phyloP scores from a whole-genome alignment of 805 yeast species.

The Wickerhamiella bombiphila region DNA sequence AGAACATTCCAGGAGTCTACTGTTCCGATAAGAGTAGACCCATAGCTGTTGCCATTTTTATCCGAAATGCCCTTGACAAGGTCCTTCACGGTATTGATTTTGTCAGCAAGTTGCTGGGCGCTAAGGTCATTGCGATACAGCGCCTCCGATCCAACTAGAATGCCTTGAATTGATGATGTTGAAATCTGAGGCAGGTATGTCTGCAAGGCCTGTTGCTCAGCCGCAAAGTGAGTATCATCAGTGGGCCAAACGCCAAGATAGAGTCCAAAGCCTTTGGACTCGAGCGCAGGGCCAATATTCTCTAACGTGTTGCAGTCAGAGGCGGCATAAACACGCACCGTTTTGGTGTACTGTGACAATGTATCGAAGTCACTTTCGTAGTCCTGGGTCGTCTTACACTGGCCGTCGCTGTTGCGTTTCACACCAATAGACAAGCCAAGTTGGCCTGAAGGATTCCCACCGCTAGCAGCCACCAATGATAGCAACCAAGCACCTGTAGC shows the following conservation, averaged over 20 bases:
- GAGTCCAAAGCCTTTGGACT: constrained; percentile 55
- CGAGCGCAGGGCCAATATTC: constrained; percentile 76
- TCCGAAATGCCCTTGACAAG: constrained; percentile 51
- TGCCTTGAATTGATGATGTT: constrained; percentile 46
- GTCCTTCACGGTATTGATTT: constrained; percentile 47
- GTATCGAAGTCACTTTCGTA: constrained; percentile 52
- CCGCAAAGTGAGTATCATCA: constrained; percentile 60
- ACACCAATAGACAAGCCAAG: constrained; percentile 84
- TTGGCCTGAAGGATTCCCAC: constrained; percentile 25
- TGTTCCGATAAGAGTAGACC: constrained; percentile 66
- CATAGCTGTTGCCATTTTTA: constrained; percentile 65
- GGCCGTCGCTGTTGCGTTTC: constrained; percentile 46
- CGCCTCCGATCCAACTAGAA: constrained; percentile 92
- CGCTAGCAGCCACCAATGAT: too few species aligned
- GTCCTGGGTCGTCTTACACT: constrained; percentile 62
- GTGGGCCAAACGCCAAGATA: constrained; percentile 91
- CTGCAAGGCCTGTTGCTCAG: constrained; percentile 59
- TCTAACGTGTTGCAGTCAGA: constrained; percentile 88
- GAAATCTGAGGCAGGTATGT: constrained; percentile 56
- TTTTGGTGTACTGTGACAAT: constrained; percentile 43
- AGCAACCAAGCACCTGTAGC: too few species aligned
- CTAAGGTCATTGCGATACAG: constrained; percentile 80
- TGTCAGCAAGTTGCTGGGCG: constrained; percentile 54
- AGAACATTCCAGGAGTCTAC: constrained; percentile 93
- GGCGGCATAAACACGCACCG: constrained; percentile 76